Conservation (phyloP, 2,329 filamentous ascomycete genomes). For the Phoma sp. region DNA sequence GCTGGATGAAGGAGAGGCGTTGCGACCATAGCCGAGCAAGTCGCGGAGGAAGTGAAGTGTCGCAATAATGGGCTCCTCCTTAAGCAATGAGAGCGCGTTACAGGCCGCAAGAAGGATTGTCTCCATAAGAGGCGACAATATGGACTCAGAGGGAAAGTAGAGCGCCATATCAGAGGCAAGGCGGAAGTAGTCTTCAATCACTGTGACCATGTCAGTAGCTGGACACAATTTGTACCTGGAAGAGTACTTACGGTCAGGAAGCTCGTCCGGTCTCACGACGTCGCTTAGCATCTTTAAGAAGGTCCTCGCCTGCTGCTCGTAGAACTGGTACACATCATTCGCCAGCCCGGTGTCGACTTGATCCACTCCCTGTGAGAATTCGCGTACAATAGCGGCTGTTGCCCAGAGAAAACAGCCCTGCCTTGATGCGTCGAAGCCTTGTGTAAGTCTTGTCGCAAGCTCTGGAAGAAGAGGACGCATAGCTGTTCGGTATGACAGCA, state of each 20-base stretch:
- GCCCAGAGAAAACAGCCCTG: constrained; percentile 99
- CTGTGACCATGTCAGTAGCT: constrained; percentile 46
- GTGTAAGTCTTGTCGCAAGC: constrained; percentile 86
- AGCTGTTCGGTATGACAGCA: constrained; percentile 90
- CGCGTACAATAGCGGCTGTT: constrained; percentile 89
- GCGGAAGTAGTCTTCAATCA: constrained; percentile 97
- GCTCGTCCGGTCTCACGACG: constrained; percentile 71
- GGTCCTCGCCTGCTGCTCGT: constrained; percentile 87
- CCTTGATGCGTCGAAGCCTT: constrained; percentile 81
- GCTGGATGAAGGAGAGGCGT: constrained; percentile 68
- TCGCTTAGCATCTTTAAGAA: constrained; percentile 91
- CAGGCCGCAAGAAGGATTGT: constrained; percentile 88
- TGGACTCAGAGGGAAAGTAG: constrained; percentile 86
- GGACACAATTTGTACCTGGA: constrained; percentile 14
- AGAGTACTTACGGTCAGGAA: constrained; percentile 66
- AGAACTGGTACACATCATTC: constrained; percentile 90
- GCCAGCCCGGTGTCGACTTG: constrained; percentile 82
- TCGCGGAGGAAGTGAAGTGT: constrained; percentile 92
- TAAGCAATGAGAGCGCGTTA: constrained; percentile 84
- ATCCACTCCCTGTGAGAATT: constrained; percentile 91
- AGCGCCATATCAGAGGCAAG: constrained; percentile 89
- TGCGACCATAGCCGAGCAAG: constrained; percentile 83
- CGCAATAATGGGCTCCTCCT: constrained; percentile 88
- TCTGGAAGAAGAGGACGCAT: constrained; percentile 84
- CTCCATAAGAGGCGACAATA: constrained; percentile 77